Percentiles rank a stretch among this genome's conserved stretches.
These are phyloP conservation scores for Emericellopsis terricola DNA, from an alignment of 495 filamentous ascomycete species.

Conservation along the genomic window DNA sequence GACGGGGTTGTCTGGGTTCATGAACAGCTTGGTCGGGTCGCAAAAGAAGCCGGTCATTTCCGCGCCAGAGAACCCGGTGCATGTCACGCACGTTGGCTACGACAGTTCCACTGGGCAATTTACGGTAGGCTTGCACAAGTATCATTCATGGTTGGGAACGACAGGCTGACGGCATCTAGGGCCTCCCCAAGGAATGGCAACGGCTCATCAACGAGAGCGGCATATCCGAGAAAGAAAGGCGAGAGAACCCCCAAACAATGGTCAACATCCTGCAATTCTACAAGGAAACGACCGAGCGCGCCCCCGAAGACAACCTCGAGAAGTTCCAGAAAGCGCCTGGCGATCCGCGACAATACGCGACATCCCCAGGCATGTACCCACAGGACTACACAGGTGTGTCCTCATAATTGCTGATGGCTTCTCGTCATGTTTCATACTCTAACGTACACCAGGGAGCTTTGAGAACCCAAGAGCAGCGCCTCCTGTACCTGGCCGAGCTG, in stretches of 20 bases:
- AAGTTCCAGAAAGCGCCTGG: slow-evolving; percentile 78
- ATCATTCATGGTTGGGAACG: slow-evolving; percentile 1
- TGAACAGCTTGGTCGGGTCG: slow-evolving; percentile 82
- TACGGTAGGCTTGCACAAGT: slow-evolving; percentile 40
- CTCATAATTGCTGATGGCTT: slow-evolving; percentile 28
- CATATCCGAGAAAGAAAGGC: slow-evolving; percentile 88
- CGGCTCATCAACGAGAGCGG: slow-evolving; percentile 85
- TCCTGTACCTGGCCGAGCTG: slow-evolving; percentile 50
- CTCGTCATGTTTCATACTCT: slow-evolving; percentile 83
- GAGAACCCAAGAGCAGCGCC: slow-evolving; percentile 91
- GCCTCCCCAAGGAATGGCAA: slow-evolving; percentile 96
- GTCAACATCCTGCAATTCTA: slow-evolving; percentile 92
- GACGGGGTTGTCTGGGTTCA: slow-evolving; percentile 83
- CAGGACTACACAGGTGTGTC: slow-evolving; percentile 34
- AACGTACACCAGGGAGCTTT: slow-evolving; percentile 68
- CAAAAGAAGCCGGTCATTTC: slow-evolving; percentile 86
- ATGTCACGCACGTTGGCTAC: slow-evolving; percentile 95
- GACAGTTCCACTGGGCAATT: slow-evolving; percentile 95
- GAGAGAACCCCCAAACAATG: slow-evolving; percentile 86
- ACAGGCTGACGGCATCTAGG: slow-evolving; percentile 29
- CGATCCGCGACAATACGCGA: slow-evolving; percentile 30
- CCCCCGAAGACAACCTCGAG: slow-evolving; percentile 73
- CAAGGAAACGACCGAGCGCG: slow-evolving; percentile 73
- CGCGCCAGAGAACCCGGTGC: slow-evolving; percentile 88
- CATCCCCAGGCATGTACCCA: slow-evolving; percentile 25